Base-by-base conservation (phyloP, 2,329 filamentous ascomycete species). In the Catunica adiposa region DNA sequence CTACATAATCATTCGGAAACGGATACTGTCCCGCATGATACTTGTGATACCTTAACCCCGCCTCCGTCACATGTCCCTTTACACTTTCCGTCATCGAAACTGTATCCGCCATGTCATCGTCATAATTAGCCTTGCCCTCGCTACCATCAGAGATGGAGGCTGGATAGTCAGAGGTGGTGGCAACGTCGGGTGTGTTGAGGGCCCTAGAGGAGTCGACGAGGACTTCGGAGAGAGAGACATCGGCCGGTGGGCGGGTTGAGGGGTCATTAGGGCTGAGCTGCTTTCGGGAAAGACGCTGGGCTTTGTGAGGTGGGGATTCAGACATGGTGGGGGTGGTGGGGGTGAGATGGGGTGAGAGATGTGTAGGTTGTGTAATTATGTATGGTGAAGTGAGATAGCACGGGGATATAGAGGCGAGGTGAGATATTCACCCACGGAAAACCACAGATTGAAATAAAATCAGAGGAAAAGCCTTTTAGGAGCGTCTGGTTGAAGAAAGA, bases 41-140 rank as follows among this genome's bases (percentile, higher is more conserved):
- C 67, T 66, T 1, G 69, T 71, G 1, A 72, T 76, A 61, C 72
- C 73, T 5, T 68, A 68, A 20, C 66, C 71, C 6, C 65, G 71
- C 34, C 22, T 72, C 70, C 56, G 70, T 64, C 54, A 71, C 68
- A 54, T 72, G 69, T 40, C 71, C 67, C 25, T 68, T 68, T 57
- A 71, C 69, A 59, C 70, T 71, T 3, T 70, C 67, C 3, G 69
- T 70, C 48, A 72, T 62, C 51, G 69, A 71, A 40, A 64, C 63
- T 1, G 68, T 71, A 29, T 71, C 58, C 20, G 50, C 57, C 3
- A 51, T 14, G 25, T 56, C 54, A 14, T 52, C 50, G 9, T 52
- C 50, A 17, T 44, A 4, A n/a, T 44, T 22, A n/a, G n/a, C n/a
- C n/a, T n/a, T n/a, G n/a, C n/a, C n/a, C n/a, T n/a, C n/a, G n/a